Evolutionary conservation across 805 yeast genomes (phyloP).

Genomic region (Candida endomychidarum): DNA sequence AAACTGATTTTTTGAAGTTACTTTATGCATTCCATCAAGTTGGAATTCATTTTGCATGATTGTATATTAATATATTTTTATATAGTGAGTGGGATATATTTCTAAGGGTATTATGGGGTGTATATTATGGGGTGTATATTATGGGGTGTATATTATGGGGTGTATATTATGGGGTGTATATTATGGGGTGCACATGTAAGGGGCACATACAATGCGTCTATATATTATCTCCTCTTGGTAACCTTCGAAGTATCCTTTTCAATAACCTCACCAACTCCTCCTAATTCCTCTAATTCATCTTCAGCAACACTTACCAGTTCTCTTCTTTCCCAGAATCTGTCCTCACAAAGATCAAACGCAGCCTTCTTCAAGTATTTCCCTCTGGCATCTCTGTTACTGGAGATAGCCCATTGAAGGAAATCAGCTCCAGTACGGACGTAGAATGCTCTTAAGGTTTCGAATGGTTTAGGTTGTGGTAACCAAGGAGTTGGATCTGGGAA

Average conservation of each 20-base stretch:
- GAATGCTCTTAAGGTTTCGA: constrained; percentile 80
- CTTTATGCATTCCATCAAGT: constrained; percentile 94
- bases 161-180: too few relatives aligned
- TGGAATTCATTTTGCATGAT: constrained; percentile 89
- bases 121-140: too few relatives aligned
- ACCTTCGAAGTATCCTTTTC: constrained; percentile 62
- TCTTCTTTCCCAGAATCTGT: constrained; percentile 98
- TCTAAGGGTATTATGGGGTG: too few relatives aligned
- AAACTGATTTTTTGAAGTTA: constrained; percentile 84
- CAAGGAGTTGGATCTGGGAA: constrained; percentile 93
- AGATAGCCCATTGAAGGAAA: constrained; percentile 90
- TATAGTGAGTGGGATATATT: too few relatives aligned
- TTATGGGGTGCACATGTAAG: too few relatives aligned
- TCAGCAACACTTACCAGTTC: constrained; percentile 87
- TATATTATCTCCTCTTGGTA: constrained; percentile 55
- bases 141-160: too few relatives aligned
- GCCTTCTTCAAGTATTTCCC: constrained; percentile 88
- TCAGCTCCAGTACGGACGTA: constrained; percentile 83
- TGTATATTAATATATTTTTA: constrained; percentile 1
- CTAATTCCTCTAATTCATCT: constrained; percentile 84
- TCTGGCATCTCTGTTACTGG: constrained; percentile 78
- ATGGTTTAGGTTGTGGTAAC: constrained; percentile 96
- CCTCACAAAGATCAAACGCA: constrained; percentile 88
- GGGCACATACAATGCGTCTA: too few relatives aligned
- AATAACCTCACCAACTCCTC: constrained; percentile 85